Evolutionary conservation across 768 basidiomycete species (phyloP).

Genomic region (Hebeloma cylindrosporum): DNA sequence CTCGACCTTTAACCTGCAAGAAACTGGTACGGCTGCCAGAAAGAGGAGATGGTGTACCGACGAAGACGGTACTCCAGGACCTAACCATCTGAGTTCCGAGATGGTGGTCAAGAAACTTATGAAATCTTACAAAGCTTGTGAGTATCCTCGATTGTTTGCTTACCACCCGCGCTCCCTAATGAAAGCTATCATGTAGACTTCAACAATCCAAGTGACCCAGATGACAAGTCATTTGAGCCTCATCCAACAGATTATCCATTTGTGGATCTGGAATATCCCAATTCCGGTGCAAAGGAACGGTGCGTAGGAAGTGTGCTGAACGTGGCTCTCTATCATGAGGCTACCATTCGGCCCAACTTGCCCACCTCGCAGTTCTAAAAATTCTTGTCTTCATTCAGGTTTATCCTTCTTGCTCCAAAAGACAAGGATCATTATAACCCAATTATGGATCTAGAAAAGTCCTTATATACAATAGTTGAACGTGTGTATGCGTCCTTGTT

Average conservation of each 20-base stretch:
- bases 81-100: constrained; percentile 60
- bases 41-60: constrained; percentile 50
- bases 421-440: constrained; percentile 89
- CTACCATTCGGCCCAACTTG: constrained; percentile 5
- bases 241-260: constrained; percentile 61
- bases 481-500: constrained; percentile 39
- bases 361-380: constrained; percentile 5
- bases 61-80: constrained; percentile 53
- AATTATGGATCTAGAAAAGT: constrained; percentile 73
- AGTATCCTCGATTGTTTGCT: too few relatives aligned
- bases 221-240: constrained; percentile 64
- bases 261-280: constrained; percentile 78
- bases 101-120: constrained; percentile 59
- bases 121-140: constrained; percentile 71
- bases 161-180: constrained; percentile 4
- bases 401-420: constrained; percentile 74
- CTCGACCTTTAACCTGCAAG: constrained; percentile 49
- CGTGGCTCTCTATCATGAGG: neutral
- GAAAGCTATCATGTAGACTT: constrained; percentile 51
- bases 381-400: constrained; percentile 40
- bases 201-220: constrained; percentile 59
- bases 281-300: constrained; percentile 67
- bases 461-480: constrained; percentile 71
- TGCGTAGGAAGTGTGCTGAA: constrained; percentile 30
- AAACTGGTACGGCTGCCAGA: constrained; percentile 34